Evolutionary conservation across 441 rosid genomes (phyloP).

Genomic region (Eugenia klotzschiana): DNA sequence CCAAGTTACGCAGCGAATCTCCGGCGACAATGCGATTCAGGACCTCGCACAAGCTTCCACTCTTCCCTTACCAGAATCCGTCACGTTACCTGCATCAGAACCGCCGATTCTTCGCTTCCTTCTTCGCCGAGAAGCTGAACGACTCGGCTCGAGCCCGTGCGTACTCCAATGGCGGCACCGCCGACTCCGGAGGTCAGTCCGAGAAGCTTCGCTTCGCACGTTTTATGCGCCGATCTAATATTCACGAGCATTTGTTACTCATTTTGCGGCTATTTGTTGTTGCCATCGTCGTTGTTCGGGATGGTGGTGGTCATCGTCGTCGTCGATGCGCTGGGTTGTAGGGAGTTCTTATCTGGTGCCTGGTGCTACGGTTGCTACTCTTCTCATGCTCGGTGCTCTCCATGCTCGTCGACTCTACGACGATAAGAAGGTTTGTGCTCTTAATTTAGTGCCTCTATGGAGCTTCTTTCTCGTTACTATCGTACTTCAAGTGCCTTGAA

Average conservation of each 20-base stretch:
- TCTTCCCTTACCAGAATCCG: slow-evolving; percentile 14
- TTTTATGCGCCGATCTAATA: neutral
- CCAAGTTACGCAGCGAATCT: neutral
- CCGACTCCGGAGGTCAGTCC: slow-evolving; percentile 28
- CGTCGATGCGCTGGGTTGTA: slow-evolving; percentile 3
- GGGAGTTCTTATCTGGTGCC: slow-evolving; percentile 66
- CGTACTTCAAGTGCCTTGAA: neutral
- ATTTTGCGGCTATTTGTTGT: neutral
- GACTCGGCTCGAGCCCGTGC: slow-evolving; percentile 29
- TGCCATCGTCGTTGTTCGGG: neutral
- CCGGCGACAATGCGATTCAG: slow-evolving; percentile 39
- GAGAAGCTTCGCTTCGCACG: neutral
- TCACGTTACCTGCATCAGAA: slow-evolving; percentile 12
- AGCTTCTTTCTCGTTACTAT: neutral
- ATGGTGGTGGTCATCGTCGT: neutral
- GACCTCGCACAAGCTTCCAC: slow-evolving; percentile 12
- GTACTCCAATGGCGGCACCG: slow-evolving; percentile 21
- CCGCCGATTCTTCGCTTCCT: slow-evolving; percentile 29
- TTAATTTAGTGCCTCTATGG: neutral
- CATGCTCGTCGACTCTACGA: slow-evolving; percentile 82
- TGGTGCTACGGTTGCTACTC: slow-evolving; percentile 79
- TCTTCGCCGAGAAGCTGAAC: slow-evolving; percentile 25
- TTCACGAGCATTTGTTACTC: neutral
- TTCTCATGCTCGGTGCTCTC: slow-evolving; percentile 92
- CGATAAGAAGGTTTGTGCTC: slow-evolving; percentile 57